Base-by-base conservation (phyloP, 345 rosid species). In the Gossypium raimondii region DNA sequence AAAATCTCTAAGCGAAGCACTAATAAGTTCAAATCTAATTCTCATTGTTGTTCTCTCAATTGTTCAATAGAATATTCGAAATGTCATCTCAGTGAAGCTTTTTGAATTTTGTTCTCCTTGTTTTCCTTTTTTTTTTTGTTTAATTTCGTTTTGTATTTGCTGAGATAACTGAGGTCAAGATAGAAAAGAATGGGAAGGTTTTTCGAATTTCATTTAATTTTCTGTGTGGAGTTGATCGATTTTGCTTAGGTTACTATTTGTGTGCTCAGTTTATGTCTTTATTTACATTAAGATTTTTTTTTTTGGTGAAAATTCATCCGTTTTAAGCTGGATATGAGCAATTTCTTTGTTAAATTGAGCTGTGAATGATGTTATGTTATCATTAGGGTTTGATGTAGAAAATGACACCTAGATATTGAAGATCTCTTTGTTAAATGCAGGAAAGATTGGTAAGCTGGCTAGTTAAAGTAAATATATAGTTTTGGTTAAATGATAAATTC, bases 61-160 rank as follows among this genome's bases (percentile, higher is more conserved):
- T 75, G 9, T 9, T 25, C 11, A 43, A 45, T n/a, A 2, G 14
- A 29, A 13, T 55, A 24, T 51, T 55, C 12, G 43, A 9, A 71
- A 79, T 75, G 81, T 20, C 50, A 13, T 16, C 70, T 56, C 57
- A 48, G 18, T 27, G 50, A 11, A 25, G 60, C 29, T 29, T 58
- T 38, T 17, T 34, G 2, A 0, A 47, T 57, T 57, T 2, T 1
- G 20, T 24, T 55, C 9, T 55, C 51, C 45, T 34, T 6, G 1
- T 22, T 24, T 67, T 5, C 24, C 4, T 7, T 13, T 50, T 5
- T 24, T 8, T 16, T 13, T 48, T 65, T 41, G 29, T 5, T 4
- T 5, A 29, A 14, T 64, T 27, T 70, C 45, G 66, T 63, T 58
- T 58, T 71, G 73, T 34, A 5, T 14, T 63, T 25, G 69, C 52